Evolutionary conservation across 148 eudicot species (phyloP), one percentile per base, ranked within the genome.

Genomic region (Rhododendron ferrugineum): DNA sequence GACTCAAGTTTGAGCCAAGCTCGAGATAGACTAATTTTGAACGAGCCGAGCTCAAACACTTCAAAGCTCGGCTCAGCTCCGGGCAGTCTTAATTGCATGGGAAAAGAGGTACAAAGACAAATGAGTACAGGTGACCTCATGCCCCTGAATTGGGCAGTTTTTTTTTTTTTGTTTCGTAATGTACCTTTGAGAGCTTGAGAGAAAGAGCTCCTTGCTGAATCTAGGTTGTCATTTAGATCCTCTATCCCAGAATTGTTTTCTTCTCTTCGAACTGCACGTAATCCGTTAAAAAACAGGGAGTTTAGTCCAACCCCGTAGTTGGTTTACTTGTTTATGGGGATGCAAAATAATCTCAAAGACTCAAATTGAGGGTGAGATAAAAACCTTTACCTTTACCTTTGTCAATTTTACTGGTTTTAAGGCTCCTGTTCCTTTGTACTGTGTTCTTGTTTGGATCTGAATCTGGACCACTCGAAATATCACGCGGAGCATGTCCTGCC

Each of bases 141-240:
- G 15, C 73, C 73, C 62, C 75, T 70, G 18, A 32, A 70, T 70
- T 30, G 40, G 37, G 37, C 20, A 70, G 75, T 15, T 70, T 15
- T 26, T 54, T 15, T 70, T 15, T 26, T 54, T 18, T 56, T 75
- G 40, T 60, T 11, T 2, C 62, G 46, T 18, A 74, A 8, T 4
- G 58, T 88, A 97, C 98, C 98, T 95, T 92, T 94, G 22, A 92
- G 92, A 78, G 98, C 96, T 85, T 88, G 88, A 82, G 98, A 93
- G 87, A 92, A 94, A 32, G 96, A 94, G 60, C 68, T 94, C 81
- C 98, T 97, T 15, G 93, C 94, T 78, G 96, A 95, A 88, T 92
- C 94, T 84, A 90, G 58, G 83, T 86, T 72, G 79, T 86, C 88
- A 86, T 77, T 83, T 70, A 85, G 91, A 85, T 88, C 91, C 76